Evolutionary conservation across 192 early-diverging fungal genomes (phyloP), one percentile per base, ranked within the genome.

Genomic region (Endogone sp.): DNA sequence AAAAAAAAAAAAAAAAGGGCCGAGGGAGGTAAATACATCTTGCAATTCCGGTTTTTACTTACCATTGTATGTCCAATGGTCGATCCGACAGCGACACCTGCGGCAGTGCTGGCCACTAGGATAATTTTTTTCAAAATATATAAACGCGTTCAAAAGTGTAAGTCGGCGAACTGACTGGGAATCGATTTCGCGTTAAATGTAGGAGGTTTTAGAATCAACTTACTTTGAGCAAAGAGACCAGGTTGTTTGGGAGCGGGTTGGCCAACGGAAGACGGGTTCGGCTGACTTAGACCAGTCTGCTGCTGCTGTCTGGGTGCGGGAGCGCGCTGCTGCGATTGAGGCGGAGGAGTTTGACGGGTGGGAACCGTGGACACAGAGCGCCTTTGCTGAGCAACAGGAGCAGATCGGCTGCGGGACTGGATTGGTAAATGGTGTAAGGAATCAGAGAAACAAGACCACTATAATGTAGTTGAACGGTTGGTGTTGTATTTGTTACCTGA

Each of bases 61-160:
- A 77, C 75, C 29, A 84, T 76, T 70, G 87, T 82, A 71, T 87
- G 85, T 59, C 88, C 91, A 32, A 93, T 84, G 56, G 91, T 91
- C 62, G 87, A 89, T 61, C 94, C 95, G n/a, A 97, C 90, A 69
- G 94, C 95, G 56, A 94, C 93, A 82, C 94, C 94, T 56, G 92
- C 95, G 64, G 94, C 95, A 24, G 95, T 95, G 20, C 93, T 82
- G n/a, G 93, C 95, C 92, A 95, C 83, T 76, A 60, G 27, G 25
- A 20, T 54, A 55, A 66, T 25, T 11, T n/a, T n/a, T n/a, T n/a
- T 32, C 25, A 32, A 25, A 30, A 37, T 54, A 8, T 13, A 4
- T 9, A 44, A 6, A 21, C 8, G 28, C 10, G 11, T 3, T 26
- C 21, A 16, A 24, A 26, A 11, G 57, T 58, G 8, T 27, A 21